Evolutionary conservation across 2,329 filamentous ascomycete species (phyloP).

Genomic region (Diatrype stigma): DNA sequence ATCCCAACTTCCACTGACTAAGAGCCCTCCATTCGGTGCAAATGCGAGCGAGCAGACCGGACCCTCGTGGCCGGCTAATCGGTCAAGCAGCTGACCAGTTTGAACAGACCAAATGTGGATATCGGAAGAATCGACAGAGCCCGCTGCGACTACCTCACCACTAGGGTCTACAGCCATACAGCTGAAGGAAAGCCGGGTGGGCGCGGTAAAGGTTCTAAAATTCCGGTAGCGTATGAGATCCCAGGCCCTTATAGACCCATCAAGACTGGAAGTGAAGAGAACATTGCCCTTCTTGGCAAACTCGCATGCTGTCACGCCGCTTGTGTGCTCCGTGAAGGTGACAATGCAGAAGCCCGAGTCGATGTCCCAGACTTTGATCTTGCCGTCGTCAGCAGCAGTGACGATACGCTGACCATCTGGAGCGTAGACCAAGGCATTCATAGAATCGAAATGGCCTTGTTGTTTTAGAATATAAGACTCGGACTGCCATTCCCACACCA

Average conservation of each 20-base stretch:
- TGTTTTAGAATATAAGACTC: conserved; percentile 99
- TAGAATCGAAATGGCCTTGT: conserved; percentile 92
- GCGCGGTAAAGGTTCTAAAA: conserved; percentile 95
- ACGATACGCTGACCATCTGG: conserved; percentile 91
- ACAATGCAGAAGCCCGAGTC: conserved; percentile 96
- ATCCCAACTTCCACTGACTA: conserved; percentile 96
- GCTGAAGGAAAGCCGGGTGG: conserved; percentile 85
- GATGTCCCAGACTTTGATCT: conserved; percentile 98
- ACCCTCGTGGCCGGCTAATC: conserved; percentile 86
- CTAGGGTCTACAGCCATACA: conserved; percentile 95
- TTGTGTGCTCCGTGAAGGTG: conserved; percentile 95
- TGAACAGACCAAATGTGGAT: conserved; percentile 99
- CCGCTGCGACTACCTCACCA: conserved; percentile 92
- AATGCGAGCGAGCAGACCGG: conserved; percentile 88
- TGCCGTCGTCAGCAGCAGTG: conserved; percentile 92
- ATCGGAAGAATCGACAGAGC: conserved; percentile 92
- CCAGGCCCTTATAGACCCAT: conserved; percentile 93
- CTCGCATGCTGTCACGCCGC: conserved; percentile 88
- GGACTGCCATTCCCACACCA: conserved; percentile 99
- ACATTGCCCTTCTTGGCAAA: conserved; percentile 96
- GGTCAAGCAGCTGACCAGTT: conserved; percentile 90
- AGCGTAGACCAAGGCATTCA: conserved; percentile 90
- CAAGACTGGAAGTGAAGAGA: conserved; percentile 89
- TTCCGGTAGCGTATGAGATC: conserved; percentile 94
- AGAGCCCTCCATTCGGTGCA: conserved; percentile 74